Percentiles rank a stretch among this genome's conserved stretches.
phyloP scores from a whole-genome alignment of 1,284 basidiomycete genomes.

The Prillingera fragicola region DNA sequence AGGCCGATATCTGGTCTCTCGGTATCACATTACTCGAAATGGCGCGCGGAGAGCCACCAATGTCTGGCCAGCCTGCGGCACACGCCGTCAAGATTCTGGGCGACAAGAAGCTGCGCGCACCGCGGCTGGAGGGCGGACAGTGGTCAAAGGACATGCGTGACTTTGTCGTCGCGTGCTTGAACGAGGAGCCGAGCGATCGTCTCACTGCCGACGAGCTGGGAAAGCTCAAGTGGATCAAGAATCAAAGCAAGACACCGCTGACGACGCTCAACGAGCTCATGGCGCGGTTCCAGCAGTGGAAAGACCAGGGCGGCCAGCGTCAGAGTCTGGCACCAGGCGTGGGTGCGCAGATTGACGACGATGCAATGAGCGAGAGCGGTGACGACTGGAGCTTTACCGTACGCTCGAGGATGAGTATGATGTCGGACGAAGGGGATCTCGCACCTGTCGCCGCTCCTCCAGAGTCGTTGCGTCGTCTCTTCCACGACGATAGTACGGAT shows the following conservation, averaged over 20 bases:
- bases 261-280: conserved; percentile 78
- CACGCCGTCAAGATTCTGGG: conserved; percentile 88
- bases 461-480: conserved; percentile 45
- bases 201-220: conserved; percentile 81
- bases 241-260: conserved; percentile 62
- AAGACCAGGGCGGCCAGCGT: conserved; percentile 71
- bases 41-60: conserved; percentile 56
- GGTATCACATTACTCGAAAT: conserved; percentile 94
- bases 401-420: conserved; percentile 37
- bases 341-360: conserved; percentile 43
- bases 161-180: conserved; percentile 78
- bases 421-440: conserved; percentile 24
- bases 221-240: conserved; percentile 91
- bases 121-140: conserved; percentile 70
- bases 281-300: conserved; percentile 66
- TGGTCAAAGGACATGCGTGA: conserved; percentile 80
- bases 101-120: conserved; percentile 57
- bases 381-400: conserved; percentile 49
- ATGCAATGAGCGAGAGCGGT: conserved; percentile 26
- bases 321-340: conserved; percentile 62
- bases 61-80: conserved; percentile 77
- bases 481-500: conserved; percentile 44
- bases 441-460: conserved; percentile 21
- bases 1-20: conserved; percentile 95
- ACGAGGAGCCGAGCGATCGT: conserved; percentile 74